Evolutionary conservation across 2,329 filamentous ascomycete genomes (phyloP), one percentile per base, ranked within the genome.

Genomic region (Zasmidium angulare): DNA sequence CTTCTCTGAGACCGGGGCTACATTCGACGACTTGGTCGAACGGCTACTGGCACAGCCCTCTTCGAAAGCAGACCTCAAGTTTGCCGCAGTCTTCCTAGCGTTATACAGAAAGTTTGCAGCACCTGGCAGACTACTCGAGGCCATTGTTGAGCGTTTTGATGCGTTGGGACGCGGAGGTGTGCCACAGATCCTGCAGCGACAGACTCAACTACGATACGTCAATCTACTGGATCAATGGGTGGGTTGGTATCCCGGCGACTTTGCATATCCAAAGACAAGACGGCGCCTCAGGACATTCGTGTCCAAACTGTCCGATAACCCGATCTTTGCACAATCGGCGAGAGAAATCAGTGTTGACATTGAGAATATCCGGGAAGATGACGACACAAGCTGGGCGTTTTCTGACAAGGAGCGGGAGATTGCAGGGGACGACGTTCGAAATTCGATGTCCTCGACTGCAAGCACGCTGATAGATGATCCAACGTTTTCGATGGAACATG

Each of bases 41-140:
- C 88, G 92, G n/a, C 82, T 99, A 46, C 82, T 98, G 22, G 84
- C 88, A 0, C 84, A 90, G 62, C 90, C 90, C 36, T 88, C 93
- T 78, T 92, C 90, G 24, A 92, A 91, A 71, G 84, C 88, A n/a
- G 95, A 98, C 71, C 83, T 85, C 59, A 96, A 96, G 74, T 99
- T 97, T 71, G 84, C 86, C 1, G 86, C 92, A 48, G 87, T 96
- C 19, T 98, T 98, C 69, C 81, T 98, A 26, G 96, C 93, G 64
- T 80, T 98, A 14, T 98, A 98, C 76, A 89, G 95, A 63, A 96
- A 95, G 74, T 98, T 99, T 72, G 89, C 91, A 2, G 86, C 93
- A 1, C 95, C 95, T 0, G 83, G 84, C 10, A 84, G 89, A 64
- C 82, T 99, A 3, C 86, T 98, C 54, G 84, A 87, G 46, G 87